Base-by-base conservation (phyloP, 352 stramenopile genomes). In the Pythium phragmiticola region DNA sequence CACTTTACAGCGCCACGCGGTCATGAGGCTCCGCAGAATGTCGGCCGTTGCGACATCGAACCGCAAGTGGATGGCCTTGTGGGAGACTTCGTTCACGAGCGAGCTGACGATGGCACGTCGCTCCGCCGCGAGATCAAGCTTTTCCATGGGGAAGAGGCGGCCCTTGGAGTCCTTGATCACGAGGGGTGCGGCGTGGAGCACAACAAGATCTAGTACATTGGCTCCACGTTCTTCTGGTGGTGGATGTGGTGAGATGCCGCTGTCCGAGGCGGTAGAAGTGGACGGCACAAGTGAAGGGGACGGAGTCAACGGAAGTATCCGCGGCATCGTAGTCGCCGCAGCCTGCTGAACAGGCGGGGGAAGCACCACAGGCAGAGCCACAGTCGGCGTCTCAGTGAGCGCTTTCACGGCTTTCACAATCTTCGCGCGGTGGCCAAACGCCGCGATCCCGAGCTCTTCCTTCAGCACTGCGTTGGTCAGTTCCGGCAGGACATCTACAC, bases 101-200 rank as follows among this genome's bases (percentile, higher is more conserved):
- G 80, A 85, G 41, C 82, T 84, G 47, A 76, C 77, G 70, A 93
- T 89, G 54, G 82, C 79, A 26, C 81, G 72, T 2, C 84, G 82
- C 60, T 93, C 82, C 3, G 82, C 77, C 33, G 89, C 82, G 23
- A 93, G 66, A 53, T 93, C 82, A 26, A 93, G 79, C 55, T 93
- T 91, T 69, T 93, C 84, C 84, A 93, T 93, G 28, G 81, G 75
- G 65, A 80, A 89, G 47, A 92, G 84, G n/a, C 78, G 82, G 5
- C 76, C 72, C 45, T 80, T 77, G 41, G 72, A 79, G 72, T 93
- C 78, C 60, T 85, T 87, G 63, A 91, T 90, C 57, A 91, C 80
- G 16, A 93, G 77, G 50, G 84, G 84, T 19, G 84, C 82, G n/a
- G 84, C 84, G 34, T 93, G 84, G 21, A 93, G 82, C 45, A 93